Conservation (phyloP, 306 rosid species). For the Citrullus amarus region DNA sequence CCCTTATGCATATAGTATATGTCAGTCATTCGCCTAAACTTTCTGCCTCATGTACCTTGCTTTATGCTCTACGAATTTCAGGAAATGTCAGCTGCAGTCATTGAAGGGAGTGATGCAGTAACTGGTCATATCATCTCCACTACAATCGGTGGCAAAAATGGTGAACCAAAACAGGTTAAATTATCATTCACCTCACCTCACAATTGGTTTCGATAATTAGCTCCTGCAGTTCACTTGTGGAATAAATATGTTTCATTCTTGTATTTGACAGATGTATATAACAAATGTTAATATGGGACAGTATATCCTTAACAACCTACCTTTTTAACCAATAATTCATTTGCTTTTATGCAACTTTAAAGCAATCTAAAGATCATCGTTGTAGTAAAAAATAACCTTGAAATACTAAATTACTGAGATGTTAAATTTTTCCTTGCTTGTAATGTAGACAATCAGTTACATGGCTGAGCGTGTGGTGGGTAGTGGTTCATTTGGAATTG, state of each 20-base stretch:
- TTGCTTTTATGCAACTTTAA: neutral
- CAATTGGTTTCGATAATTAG: neutral
- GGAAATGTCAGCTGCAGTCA: constrained; percentile 73
- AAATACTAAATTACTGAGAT: neutral
- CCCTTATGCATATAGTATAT: neutral
- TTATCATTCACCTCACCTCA: neutral
- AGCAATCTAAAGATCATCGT: neutral
- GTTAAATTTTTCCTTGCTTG: constrained; percentile 12
- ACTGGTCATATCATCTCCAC: constrained; percentile 92
- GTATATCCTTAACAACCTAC: neutral
- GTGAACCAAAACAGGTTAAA: constrained; percentile 81
- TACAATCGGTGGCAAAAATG: constrained; percentile 91
- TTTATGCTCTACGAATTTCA: constrained; percentile 31
- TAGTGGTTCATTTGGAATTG: constrained; percentile 87
- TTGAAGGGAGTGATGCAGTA: constrained; percentile 69
- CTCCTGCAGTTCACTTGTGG: neutral
- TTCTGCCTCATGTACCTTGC: neutral
- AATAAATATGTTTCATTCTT: neutral
- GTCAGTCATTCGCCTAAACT: neutral
- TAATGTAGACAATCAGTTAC: constrained; percentile 96
- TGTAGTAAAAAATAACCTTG: neutral
- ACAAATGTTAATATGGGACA: neutral
- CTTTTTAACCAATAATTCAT: neutral
- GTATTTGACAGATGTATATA: neutral
- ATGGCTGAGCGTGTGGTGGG: constrained; percentile 99